phyloP scores from a whole-genome alignment of 2,329 filamentous ascomycete genomes.

The Trichophaea hybrida region DNA sequence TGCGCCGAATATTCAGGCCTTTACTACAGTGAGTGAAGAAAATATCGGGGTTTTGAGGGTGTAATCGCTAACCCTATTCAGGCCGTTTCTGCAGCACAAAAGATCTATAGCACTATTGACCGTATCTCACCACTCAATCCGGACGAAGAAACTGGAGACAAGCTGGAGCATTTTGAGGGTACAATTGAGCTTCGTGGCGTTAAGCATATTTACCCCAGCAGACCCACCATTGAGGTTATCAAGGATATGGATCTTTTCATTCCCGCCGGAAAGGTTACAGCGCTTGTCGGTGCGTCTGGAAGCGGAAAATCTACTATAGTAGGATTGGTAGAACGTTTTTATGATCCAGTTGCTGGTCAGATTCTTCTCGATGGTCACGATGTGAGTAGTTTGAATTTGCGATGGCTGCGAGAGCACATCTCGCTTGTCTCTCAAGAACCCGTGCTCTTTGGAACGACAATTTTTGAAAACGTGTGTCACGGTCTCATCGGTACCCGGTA shows the following conservation, averaged over 20 bases:
- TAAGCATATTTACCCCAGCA: constrained; percentile 87
- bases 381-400: constrained; percentile 65
- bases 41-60: too few species aligned
- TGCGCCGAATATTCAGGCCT: constrained; percentile 71
- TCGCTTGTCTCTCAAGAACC: constrained; percentile 88
- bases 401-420: constrained; percentile 85
- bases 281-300: constrained; percentile 83
- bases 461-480: constrained; percentile 78
- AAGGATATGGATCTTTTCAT: constrained; percentile 64
- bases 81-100: constrained; percentile 66
- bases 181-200: constrained; percentile 67
- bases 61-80: too few species aligned
- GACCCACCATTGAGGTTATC: constrained; percentile 82
- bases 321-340: constrained; percentile 85
- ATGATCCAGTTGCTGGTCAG: constrained; percentile 67
- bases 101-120: constrained; percentile 92
- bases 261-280: constrained; percentile 81
- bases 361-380: constrained; percentile 73
- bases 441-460: constrained; percentile 75
- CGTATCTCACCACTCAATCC: constrained; percentile 73
- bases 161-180: constrained; percentile 57
- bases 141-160: constrained; percentile 53
- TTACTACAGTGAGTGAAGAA: constrained; percentile 42
- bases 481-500: constrained; percentile 73
- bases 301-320: constrained; percentile 93